A percentile compares a stretch with the other conserved stretches of the same genome.
phyloP scores from a whole-genome alignment of 164 flowering plant genomes.

The Liquidambar formosana region DNA sequence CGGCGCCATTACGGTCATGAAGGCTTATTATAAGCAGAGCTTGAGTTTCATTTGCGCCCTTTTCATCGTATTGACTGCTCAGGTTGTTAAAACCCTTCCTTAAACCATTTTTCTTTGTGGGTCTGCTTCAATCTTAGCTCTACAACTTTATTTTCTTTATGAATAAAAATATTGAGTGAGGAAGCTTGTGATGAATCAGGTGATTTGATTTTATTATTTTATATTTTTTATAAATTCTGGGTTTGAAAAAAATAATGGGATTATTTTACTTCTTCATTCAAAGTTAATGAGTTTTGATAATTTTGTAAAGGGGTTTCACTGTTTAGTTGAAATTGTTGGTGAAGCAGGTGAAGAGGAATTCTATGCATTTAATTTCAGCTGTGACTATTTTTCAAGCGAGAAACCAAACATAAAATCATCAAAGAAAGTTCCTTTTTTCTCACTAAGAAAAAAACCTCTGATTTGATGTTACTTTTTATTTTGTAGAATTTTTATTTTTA shows the following conservation, averaged over 20 bases:
- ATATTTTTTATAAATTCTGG: too few species aligned
- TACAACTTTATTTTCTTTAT: background rate
- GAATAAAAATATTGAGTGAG: background rate
- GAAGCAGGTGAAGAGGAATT: background rate
- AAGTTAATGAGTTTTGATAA: background rate
- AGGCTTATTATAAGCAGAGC: conserved; percentile 75
- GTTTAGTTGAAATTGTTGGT: too few species aligned
- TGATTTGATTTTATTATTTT: too few species aligned
- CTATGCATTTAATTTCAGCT: too few species aligned
- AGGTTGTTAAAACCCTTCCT: conserved; percentile 37
- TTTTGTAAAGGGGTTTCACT: background rate
- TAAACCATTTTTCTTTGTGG: background rate
- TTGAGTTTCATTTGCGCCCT: conserved; percentile 62
- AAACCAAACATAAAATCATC: too few species aligned
- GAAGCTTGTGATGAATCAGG: too few species aligned
- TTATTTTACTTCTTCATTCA: background rate
- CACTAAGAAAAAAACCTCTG: too few species aligned
- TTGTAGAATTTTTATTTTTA: too few species aligned
- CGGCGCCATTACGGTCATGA: conserved; percentile 88
- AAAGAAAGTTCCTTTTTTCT: too few species aligned
- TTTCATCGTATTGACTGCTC: conserved; percentile 77
- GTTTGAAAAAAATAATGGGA: too few species aligned
- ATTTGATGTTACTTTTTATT: too few species aligned
- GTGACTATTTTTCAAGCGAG: too few species aligned
- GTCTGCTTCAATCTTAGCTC: background rate